phyloP scores from a whole-genome alignment of 805 yeast species.

The Ogataea henricii region DNA sequence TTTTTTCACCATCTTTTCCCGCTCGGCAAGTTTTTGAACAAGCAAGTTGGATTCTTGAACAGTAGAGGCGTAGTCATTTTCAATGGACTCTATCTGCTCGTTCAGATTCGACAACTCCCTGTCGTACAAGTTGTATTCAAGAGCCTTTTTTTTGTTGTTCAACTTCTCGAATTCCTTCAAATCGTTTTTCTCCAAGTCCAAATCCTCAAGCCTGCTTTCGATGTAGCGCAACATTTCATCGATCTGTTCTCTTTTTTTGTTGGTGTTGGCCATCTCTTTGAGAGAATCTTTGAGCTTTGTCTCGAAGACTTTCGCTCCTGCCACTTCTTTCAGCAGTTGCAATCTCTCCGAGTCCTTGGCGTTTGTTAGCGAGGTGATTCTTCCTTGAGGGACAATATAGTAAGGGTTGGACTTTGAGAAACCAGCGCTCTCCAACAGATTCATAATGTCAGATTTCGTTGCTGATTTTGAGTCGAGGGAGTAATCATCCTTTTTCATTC shows the following conservation, averaged over 20 bases:
- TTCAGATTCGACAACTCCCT: conserved; percentile 69
- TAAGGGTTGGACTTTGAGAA: conserved; percentile 89
- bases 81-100: conserved; percentile 60
- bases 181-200: conserved; percentile 79
- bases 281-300: conserved; percentile 72
- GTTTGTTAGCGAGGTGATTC: conserved; percentile 83
- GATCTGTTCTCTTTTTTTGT: conserved; percentile 67
- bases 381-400: conserved; percentile 96
- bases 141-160: conserved; percentile 66
- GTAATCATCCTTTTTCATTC: conserved; percentile 90
- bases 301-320: conserved; percentile 94
- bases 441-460: conserved; percentile 77
- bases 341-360: conserved; percentile 85
- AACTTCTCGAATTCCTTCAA: conserved; percentile 66
- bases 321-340: conserved; percentile 80
- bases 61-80: conserved; percentile 53
- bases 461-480: conserved; percentile 79
- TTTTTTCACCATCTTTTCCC: conserved; percentile 54
- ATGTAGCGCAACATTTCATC: conserved; percentile 72
- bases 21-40: conserved; percentile 56
- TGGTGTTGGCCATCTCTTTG: conserved; percentile 76
- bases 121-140: conserved; percentile 75
- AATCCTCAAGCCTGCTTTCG: conserved; percentile 70
- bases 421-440: conserved; percentile 86
- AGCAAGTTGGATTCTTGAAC: conserved; percentile 55